These are phyloP conservation scores for Daedalea quercina DNA, from an alignment of 768 basidiomycete genomes.

Conservation along the genomic window DNA sequence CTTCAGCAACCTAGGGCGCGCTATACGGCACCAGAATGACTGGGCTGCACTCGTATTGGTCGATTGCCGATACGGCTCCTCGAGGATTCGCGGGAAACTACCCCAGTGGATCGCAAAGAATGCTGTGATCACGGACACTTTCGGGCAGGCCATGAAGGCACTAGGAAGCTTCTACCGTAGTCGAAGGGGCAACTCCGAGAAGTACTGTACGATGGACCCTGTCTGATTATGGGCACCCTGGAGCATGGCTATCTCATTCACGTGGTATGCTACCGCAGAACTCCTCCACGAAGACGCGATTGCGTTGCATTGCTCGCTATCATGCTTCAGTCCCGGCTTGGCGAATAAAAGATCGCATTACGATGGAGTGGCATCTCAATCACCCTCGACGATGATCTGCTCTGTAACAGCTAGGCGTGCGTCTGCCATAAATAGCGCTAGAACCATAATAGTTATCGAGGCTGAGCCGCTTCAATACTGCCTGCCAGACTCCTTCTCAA, in stretches of 20 bases:
- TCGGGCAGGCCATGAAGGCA: slow-evolving; percentile 65
- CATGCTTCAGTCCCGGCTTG: too few relatives aligned
- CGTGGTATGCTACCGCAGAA: too few relatives aligned
- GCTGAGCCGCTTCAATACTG: slow-evolving; percentile 6
- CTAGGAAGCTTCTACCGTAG: slow-evolving; percentile 64
- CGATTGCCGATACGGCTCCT: slow-evolving; percentile 72
- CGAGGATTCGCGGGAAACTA: slow-evolving; percentile 70
- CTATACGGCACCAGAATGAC: slow-evolving; percentile 85
- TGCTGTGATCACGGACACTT: slow-evolving; percentile 51
- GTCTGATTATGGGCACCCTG: background rate
- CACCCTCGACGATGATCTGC: background rate
- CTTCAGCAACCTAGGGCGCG: slow-evolving; percentile 54
- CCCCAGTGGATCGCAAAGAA: slow-evolving; percentile 83
- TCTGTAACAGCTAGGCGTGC: background rate
- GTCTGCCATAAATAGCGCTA: background rate
- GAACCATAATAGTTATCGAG: background rate
- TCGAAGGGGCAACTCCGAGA: slow-evolving; percentile 29
- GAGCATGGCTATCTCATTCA: too few relatives aligned
- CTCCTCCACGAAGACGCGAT: too few relatives aligned
- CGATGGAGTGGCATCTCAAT: too few relatives aligned
- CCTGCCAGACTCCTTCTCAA: slow-evolving; percentile 18
- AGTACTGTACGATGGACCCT: background rate
- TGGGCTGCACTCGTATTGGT: slow-evolving; percentile 89
- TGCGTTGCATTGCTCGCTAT: too few relatives aligned
- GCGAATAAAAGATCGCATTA: too few relatives aligned